Evolutionary conservation across 108 stramenopile species (phyloP).

Genomic region (Skeletonema grethae): DNA sequence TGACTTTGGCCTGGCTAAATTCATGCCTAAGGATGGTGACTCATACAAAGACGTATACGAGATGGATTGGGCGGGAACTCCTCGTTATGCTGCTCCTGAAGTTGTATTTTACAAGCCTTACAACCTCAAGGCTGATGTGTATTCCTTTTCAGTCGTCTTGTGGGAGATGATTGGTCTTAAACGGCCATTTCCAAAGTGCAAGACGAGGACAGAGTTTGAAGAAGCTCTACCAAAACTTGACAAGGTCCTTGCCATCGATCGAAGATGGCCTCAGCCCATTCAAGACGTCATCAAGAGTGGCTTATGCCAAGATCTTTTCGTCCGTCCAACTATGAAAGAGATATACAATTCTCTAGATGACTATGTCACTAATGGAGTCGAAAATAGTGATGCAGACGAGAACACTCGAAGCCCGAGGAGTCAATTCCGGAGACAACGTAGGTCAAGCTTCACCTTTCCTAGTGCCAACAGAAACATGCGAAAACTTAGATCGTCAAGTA

Average conservation of each 20-base stretch:
- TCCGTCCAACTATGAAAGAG: not conserved
- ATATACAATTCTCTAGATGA: not conserved
- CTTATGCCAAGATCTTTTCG: not conserved
- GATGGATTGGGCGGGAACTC: conserved; percentile 72
- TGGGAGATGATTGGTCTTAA: conserved; percentile 3
- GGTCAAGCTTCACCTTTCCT: not conserved
- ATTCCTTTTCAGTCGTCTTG: conserved; percentile 1
- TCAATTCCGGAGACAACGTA: not conserved
- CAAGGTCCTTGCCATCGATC: not conserved
- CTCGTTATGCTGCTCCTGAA: conserved; percentile 42
- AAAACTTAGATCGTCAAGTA: too few species aligned
- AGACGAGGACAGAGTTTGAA: not conserved
- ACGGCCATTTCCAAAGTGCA: conserved; percentile 27
- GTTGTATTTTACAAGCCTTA: conserved; percentile 56
- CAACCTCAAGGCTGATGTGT: conserved; percentile 42
- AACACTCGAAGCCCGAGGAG: not conserved
- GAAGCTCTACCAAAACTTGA: not conserved
- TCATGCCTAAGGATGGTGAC: conserved; percentile 41
- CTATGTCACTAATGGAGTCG: not conserved
- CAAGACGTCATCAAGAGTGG: not conserved
- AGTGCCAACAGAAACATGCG: too few species aligned
- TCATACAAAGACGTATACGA: conserved; percentile 73
- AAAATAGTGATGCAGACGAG: not conserved
- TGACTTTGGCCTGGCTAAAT: conserved; percentile 2
- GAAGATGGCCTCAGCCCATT: not conserved